Conservation (phyloP, 2,329 filamentous ascomycete species). For the Cyphellophora europaea region DNA sequence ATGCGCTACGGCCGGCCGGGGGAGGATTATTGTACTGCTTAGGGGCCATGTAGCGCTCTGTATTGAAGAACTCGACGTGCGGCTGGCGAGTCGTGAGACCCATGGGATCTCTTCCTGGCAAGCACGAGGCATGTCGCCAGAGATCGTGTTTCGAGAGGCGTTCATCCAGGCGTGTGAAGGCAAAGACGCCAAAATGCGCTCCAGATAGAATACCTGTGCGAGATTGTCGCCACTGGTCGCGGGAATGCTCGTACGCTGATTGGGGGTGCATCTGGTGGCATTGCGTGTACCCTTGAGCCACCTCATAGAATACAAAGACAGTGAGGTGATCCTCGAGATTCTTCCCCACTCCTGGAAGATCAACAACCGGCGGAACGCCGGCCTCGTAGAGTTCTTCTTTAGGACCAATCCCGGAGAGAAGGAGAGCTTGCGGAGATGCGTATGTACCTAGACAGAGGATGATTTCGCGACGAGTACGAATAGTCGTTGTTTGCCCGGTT, state of each 20-base stretch:
- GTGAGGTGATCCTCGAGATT: conserved; percentile 50
- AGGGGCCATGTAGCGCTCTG: conserved; percentile 26
- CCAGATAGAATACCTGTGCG: conserved; percentile 1
- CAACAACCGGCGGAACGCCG: conserved; percentile 43
- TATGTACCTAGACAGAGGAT: conserved; percentile 45
- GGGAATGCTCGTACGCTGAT: background rate
- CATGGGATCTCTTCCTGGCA: conserved; percentile 5
- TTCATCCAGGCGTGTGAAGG: conserved; percentile 45
- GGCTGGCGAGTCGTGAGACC: conserved; percentile 2
- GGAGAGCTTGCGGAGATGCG: conserved; percentile 56
- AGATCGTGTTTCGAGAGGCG: conserved; percentile 45
- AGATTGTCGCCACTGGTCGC: background rate
- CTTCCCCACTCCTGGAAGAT: conserved; percentile 53
- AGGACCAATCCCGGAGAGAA: conserved; percentile 56
- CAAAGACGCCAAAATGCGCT: conserved; percentile 10
- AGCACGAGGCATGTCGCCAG: conserved; percentile 42
- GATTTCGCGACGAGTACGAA: conserved; percentile 36
- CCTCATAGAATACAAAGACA: conserved; percentile 3
- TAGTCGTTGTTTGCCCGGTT: too few species aligned
- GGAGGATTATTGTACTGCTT: conserved; percentile 33
- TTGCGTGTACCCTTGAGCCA: conserved; percentile 2
- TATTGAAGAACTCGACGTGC: conserved; percentile 19
- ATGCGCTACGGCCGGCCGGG: conserved; percentile 34
- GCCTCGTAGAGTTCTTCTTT: conserved; percentile 40
- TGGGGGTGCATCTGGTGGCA: conserved; percentile 1